Evolutionary conservation across 2,329 filamentous ascomycete species (phyloP).

Genomic region (Neonectria coccinea): DNA sequence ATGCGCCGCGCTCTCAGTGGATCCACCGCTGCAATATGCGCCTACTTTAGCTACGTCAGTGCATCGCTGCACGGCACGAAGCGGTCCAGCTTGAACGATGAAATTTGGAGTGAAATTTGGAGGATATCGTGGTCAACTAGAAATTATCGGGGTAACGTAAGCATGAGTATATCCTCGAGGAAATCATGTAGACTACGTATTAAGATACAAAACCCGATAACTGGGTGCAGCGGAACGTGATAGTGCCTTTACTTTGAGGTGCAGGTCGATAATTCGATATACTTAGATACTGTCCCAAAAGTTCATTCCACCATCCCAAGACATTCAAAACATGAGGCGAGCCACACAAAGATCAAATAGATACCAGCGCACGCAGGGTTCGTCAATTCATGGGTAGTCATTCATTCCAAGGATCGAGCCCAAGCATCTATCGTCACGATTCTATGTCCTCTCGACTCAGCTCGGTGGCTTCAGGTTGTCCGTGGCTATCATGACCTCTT

Average conservation of each 20-base stretch:
- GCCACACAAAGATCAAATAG: background rate
- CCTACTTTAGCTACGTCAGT: background rate
- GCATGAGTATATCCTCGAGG: background rate
- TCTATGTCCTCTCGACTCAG: constrained; percentile 19
- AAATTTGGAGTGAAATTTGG: no score
- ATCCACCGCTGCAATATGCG: constrained; percentile 34
- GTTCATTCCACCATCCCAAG: background rate
- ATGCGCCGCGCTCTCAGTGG: constrained; percentile 31
- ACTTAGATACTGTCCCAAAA: background rate
- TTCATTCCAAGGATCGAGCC: constrained; percentile 2
- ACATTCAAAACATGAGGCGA: background rate
- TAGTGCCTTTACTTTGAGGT: background rate
- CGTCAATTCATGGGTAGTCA: constrained; percentile 34
- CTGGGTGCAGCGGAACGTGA: background rate
- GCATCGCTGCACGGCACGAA: background rate
- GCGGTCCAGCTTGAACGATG: background rate
- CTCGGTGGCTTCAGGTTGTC: constrained; percentile 82
- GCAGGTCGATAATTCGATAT: background rate
- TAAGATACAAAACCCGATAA: background rate
- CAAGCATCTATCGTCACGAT: background rate
- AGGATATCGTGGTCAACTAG: background rate
- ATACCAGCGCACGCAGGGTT: background rate
- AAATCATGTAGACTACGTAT: no score
- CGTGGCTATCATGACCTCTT: constrained; percentile 68
- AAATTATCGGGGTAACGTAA: background rate